Base-by-base conservation (phyloP, 192 early-diverging fungal species). In the Coemansia nantahalensis region DNA sequence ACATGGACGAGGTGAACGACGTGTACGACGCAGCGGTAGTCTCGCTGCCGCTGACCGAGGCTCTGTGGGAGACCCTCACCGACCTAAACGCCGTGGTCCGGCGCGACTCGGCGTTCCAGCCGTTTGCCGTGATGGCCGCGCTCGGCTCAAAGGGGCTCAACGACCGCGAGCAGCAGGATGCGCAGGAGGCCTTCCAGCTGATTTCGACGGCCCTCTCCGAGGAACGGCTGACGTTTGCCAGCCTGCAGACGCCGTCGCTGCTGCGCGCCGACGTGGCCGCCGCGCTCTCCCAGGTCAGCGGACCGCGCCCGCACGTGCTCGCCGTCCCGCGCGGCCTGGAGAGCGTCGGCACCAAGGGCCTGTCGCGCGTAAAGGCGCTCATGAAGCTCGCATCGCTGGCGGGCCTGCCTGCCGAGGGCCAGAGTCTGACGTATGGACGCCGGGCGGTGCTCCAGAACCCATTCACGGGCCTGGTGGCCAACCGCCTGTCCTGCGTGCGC, bases 161-260 rank as follows among this genome's bases (percentile, higher is more conserved):
- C 42, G 84, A 84, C 45, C 80, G 81, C 43, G 85, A 86, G 56
- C 87, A 89, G 47, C 83, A 94, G 77, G 92, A 95, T 54, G 92
- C 92, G 9, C 90, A 95, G 64, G 92, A 95, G 62, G 79, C 91
- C 10, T 86, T 92, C 44, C 86, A 91, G 56, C 72, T 90, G 0
- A 80, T 95, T 2, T 88, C 88, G 4, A 82, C 82, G 30, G 80
- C 82, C 18, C 54, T 93, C 9, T 82, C 83, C 15, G 74, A 80
- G 13, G 89, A 95, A 52, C 58, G 57, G 0, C 67, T 56, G 4
- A 30, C 59, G 33, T 59, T 77, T 51, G 28, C 62, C 10, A 39
- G 39, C 9, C 37, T 66, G 49, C 63, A 66, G 45, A 58, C 50
- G 9, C 73, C 73, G 14, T 76, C 73, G n/a, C 42, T 69, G 54